These are phyloP conservation scores for Fraxinus anomala DNA, from an alignment of 257 asterid genomes.

Conservation along the genomic window DNA sequence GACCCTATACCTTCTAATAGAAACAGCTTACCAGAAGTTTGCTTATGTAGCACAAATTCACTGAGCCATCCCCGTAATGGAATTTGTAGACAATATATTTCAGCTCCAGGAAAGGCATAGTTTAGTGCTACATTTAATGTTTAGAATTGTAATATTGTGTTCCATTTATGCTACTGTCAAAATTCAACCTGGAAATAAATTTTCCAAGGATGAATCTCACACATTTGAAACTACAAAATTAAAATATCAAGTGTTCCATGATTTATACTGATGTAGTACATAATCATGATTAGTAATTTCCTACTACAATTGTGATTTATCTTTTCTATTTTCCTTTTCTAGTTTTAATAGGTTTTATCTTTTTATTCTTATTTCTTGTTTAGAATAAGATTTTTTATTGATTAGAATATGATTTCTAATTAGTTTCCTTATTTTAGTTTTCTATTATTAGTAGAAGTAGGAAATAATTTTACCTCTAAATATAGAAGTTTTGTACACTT, in stretches of 20 bases:
- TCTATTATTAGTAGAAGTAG: no score
- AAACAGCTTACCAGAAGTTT: neutral
- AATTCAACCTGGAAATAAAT: neutral
- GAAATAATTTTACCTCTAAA: no score
- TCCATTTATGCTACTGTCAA: neutral
- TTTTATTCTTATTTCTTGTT: no score
- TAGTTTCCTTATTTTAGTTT: no score
- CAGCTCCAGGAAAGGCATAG: neutral
- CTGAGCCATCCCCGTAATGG: neutral
- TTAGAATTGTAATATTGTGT: neutral
- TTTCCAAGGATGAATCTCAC: neutral
- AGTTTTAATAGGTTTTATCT: no score
- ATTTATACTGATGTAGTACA: neutral
- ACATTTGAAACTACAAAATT: neutral
- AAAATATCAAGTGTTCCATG: slow-evolving; percentile 1
- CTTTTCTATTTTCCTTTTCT: no score
- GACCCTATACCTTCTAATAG: neutral
- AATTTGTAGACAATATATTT: neutral
- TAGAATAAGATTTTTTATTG: no score
- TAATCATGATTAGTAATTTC: no score
- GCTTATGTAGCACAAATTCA: neutral
- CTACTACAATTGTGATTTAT: no score
- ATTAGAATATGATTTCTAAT: no score
- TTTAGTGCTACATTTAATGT: neutral
- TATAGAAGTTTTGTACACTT: no score